Conservation (phyloP, 179 eudicot species). For the Drosera spatulata region DNA sequence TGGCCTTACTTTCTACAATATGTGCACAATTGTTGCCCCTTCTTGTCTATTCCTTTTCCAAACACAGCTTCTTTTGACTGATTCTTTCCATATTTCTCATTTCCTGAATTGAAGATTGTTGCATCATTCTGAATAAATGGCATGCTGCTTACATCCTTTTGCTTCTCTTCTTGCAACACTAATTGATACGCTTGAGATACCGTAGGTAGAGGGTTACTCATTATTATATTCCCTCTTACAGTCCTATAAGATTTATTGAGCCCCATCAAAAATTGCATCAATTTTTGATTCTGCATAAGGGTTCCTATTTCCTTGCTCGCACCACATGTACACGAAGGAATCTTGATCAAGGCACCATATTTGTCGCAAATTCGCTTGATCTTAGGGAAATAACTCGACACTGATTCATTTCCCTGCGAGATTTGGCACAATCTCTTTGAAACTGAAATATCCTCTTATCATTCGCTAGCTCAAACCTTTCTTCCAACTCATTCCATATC, state of each 20-base stretch:
- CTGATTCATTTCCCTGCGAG: too few species aligned
- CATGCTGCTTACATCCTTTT: too few species aligned
- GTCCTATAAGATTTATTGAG: too few species aligned
- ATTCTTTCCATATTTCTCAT: neutral
- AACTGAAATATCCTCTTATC: too few species aligned
- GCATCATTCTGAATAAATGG: neutral
- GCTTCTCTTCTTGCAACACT: conserved; percentile 1
- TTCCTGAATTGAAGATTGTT: neutral
- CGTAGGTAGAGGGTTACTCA: too few species aligned
- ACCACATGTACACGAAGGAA: too few species aligned
- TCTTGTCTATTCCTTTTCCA: neutral
- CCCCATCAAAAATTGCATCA: too few species aligned
- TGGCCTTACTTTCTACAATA: neutral
- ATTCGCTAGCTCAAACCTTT: neutral
- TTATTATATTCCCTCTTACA: too few species aligned
- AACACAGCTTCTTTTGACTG: neutral
- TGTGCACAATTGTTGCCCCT: neutral
- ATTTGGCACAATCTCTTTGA: too few species aligned
- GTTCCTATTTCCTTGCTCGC: neutral
- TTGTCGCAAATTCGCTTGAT: too few species aligned
- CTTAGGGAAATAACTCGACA: too few species aligned
- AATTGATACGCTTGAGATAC: neutral
- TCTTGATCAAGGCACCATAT: neutral
- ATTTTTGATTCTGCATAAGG: neutral
- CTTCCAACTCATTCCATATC: neutral